Conservation (phyloP, 192 early-diverging fungal species). For the Coemansia guatemalensis region DNA sequence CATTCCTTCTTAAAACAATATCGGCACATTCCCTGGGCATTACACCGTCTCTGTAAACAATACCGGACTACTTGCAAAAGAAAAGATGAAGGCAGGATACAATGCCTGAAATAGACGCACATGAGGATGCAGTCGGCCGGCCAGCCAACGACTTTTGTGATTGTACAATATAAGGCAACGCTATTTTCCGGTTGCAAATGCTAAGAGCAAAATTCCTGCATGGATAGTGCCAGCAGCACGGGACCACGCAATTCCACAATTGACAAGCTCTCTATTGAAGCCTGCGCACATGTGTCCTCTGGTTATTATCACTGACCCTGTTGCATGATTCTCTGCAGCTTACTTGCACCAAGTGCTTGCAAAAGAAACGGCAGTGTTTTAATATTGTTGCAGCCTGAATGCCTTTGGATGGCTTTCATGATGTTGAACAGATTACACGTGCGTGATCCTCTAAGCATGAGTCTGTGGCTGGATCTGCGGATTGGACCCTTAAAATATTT, state of each 20-base stretch:
- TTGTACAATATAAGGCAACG: background rate
- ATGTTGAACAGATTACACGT: background rate
- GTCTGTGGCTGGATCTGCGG: background rate
- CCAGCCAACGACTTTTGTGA: background rate
- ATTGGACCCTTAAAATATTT: background rate
- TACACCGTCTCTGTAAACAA: background rate
- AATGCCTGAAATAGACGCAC: background rate
- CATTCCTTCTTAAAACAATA: background rate
- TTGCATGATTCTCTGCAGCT: background rate
- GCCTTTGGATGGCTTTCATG: no score
- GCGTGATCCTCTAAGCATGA: background rate
- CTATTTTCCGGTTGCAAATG: background rate
- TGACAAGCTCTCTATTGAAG: background rate
- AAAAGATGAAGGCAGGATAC: background rate
- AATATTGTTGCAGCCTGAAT: background rate
- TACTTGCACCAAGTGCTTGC: background rate
- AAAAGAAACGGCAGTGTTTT: background rate
- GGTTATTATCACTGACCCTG: background rate
- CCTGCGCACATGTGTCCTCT: background rate
- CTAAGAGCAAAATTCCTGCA: background rate
- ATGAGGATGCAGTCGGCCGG: background rate
- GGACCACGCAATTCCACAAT: background rate
- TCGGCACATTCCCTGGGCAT: background rate
- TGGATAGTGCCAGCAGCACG: background rate
- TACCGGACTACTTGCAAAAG: background rate